These are phyloP conservation scores for Odontarrhena argentea DNA, from an alignment of 345 rosid genomes.

Conservation along the genomic window DNA sequence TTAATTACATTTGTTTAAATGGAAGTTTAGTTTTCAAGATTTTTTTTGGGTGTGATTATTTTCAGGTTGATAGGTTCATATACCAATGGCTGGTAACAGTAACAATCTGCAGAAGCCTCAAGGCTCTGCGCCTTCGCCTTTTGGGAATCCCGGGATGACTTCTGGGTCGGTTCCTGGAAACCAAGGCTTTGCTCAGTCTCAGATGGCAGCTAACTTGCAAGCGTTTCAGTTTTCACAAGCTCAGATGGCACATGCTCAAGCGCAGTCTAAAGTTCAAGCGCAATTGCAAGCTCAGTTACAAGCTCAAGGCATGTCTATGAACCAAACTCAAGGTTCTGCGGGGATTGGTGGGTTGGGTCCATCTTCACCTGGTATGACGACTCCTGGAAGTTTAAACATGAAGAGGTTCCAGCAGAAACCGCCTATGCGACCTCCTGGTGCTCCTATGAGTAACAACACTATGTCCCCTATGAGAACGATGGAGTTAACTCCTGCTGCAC, in stretches of 20 bases:
- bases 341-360: constrained; percentile 66
- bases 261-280: constrained; percentile 63
- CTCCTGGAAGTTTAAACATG: constrained; percentile 58
- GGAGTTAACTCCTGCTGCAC: constrained; percentile 79
- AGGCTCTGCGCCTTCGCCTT: constrained; percentile 68
- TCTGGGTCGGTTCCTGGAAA: constrained; percentile 58
- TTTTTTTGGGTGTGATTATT: constrained; percentile 16
- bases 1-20: neutral
- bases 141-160: constrained; percentile 74
- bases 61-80: constrained; percentile 22
- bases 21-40: constrained; percentile 14
- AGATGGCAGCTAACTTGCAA: constrained; percentile 57
- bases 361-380: constrained; percentile 64
- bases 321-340: constrained; percentile 54
- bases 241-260: constrained; percentile 63
- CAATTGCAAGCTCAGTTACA: constrained; percentile 85
- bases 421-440: constrained; percentile 73
- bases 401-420: constrained; percentile 79
- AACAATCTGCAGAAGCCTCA: constrained; percentile 65
- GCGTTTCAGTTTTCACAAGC: constrained; percentile 73
- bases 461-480: constrained; percentile 72
- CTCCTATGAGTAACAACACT: constrained; percentile 52
- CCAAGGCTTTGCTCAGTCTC: constrained; percentile 57
- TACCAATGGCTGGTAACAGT: constrained; percentile 60
- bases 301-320: constrained; percentile 64